Evolutionary conservation across 768 basidiomycete genomes (phyloP), one percentile per base, ranked within the genome.

Genomic region (Macrocybe gigantea): DNA sequence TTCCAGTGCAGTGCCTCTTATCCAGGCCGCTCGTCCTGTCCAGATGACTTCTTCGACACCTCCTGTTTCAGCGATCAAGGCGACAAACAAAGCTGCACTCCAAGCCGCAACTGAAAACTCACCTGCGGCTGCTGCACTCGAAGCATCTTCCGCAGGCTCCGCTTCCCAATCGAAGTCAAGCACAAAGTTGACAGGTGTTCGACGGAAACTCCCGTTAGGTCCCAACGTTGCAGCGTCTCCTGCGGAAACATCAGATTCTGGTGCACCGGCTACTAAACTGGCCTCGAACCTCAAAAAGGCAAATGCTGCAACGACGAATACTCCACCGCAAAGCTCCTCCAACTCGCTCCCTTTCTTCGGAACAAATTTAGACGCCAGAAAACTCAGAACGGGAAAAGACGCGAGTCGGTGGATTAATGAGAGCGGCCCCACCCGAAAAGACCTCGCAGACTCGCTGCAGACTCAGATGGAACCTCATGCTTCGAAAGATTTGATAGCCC

Each of bases 391-490:
- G 34, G 71, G 77, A 22, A 93, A 88, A 66, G 94, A 97, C 60
- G 73, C 74, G 9, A 75, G 77, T 38, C 78, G 75, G 56, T 97
- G 93, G 93, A 71, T 92, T 47, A 88, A 93, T 55, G 93, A 97
- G 56, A 75, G 80, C 38, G 87, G 91, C 4, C 71, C 89, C 6
- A 87, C 85, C 15, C 75, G 91, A 47, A 87, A 90, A 60, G 95
- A 98, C 57, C 74, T 97, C 10, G 79, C 85, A 34, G 95, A 97
- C 37, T 68, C 83, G 9, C 70, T 98, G 41, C 87, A 91, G 56
- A 80, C 75, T 53, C 96, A 99, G 65, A 97, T 98, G 93, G 93
- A 94, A 55, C 76, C 83, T 7, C 78, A 87, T 57, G 74, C 79
- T 5, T 86, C 87, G 3, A 82, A 85, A 51, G 87, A 93, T 2